Base-by-base conservation (phyloP, 768 basidiomycete genomes). In the Pleurotus ostreatus region DNA sequence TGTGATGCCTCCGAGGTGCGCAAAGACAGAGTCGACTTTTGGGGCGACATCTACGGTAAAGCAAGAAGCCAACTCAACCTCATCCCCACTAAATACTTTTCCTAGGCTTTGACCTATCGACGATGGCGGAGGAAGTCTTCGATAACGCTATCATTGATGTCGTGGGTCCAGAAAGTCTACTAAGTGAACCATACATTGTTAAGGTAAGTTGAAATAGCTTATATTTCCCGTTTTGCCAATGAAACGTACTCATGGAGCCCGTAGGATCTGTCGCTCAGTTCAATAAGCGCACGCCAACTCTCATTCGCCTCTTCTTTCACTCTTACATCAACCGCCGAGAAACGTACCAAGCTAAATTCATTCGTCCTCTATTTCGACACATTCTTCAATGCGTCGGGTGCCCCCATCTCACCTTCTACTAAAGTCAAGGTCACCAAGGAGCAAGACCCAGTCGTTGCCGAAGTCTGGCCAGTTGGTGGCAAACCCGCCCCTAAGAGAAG, bases 301-400 rank as follows among this genome's bases (percentile, higher is more conserved):
- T 84, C 92, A 60, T 98, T 98, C 70, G 71, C 81, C 4, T 80
- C 91, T 0, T 67, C 86, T 0, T 98, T 98, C 74, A 77, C 75
- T 1, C 80, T 98, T n/a, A 69, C 76, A n/a, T 83, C 86, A 4
- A 85, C 80, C 1, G 75, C 79, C 1, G 72, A 76, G 9, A 80
- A 80, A 59, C 79, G 83, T 34, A 81, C 79, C 4, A 88, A 88
- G 66, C 77, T 90, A 43, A 84, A 84, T 65, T 79, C 90, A 5
- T 85, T 98, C 73, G 78, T 97, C 22, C 83, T 94, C 15, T 96
- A 96, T 73, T 98, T 98, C 65, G 96, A 98, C 71, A 88, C 89
- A 0, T 98, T 94, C 78, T 98, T 98, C 78, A 84, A 84, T 0
- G 68, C 59, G 43, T 75, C 70, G 25, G 87, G 81, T 8, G 73